Evolutionary conservation across 768 basidiomycete genomes (phyloP).

Genomic region (Collybia mongolica): DNA sequence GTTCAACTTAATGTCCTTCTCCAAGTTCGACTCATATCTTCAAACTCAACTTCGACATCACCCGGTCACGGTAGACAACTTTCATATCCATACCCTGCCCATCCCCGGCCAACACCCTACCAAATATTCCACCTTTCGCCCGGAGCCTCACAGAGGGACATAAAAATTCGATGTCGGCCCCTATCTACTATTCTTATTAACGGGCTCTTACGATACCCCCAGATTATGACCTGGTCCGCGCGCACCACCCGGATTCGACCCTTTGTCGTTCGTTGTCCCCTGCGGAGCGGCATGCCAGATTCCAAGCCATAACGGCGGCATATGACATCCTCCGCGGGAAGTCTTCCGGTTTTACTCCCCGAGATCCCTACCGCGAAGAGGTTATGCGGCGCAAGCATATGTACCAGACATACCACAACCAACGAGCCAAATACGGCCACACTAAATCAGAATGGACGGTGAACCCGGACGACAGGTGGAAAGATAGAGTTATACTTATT

Average conservation of each 20-base stretch:
- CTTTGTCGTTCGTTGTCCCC: constrained; percentile 38
- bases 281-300: constrained; percentile 52
- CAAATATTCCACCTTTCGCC: constrained; percentile 70
- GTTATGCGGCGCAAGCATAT: not conserved
- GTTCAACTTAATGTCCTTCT: constrained; percentile 5
- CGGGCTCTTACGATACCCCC: not conserved
- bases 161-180: constrained; percentile 66
- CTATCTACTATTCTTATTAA: not conserved
- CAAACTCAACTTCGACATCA: not conserved
- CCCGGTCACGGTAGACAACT: constrained; percentile 1
- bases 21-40: constrained; percentile 9
- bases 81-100: constrained; percentile 49
- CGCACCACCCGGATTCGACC: constrained; percentile 70
- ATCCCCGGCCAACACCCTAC: constrained; percentile 58
- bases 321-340: constrained; percentile 57
- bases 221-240: constrained; percentile 77
- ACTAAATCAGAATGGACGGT: constrained; percentile 22
- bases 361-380: not conserved
- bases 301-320: constrained; percentile 62
- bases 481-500: constrained; percentile 47
- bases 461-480: constrained; percentile 44
- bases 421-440: constrained; percentile 1
- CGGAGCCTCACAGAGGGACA: constrained; percentile 54
- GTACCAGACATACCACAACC: not conserved
- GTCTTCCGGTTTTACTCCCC: constrained; percentile 6